A percentile compares a stretch with the other conserved stretches of the same genome.
Conservation (phyloP, 768 basidiomycete species). For the Trametes cubensis region DNA sequence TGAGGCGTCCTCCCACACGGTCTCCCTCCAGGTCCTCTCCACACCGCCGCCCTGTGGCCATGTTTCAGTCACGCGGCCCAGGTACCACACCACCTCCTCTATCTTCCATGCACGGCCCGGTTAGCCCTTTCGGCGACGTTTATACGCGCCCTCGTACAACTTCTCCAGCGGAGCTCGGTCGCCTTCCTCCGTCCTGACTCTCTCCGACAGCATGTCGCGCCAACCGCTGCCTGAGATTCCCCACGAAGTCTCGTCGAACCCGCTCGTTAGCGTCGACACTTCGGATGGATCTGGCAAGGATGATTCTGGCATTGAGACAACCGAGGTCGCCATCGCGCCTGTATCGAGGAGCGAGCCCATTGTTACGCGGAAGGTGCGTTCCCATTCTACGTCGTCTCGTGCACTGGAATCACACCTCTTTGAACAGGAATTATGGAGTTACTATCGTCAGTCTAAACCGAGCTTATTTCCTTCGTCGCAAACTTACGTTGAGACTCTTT, state of each 20-base stretch:
- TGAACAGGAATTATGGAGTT: conserved; percentile 70
- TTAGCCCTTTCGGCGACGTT: neutral
- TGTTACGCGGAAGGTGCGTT: conserved; percentile 54
- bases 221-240: conserved; percentile 15
- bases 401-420: neutral
- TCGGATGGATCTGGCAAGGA: conserved; percentile 15
- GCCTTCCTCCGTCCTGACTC: conserved; percentile 2
- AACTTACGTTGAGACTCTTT: neutral
- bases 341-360: conserved; percentile 55
- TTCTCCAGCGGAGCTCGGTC: neutral
- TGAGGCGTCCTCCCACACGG: conserved; percentile 12
- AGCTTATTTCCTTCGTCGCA: neutral
- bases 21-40: neutral
- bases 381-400: neutral
- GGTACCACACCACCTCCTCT: neutral
- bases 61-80: conserved; percentile 6
- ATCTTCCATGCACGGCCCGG: conserved; percentile 2
- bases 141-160: neutral
- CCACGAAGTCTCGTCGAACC: conserved; percentile 1
- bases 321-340: conserved; percentile 18
- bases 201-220: conserved; percentile 15
- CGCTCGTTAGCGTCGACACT: conserved; percentile 8
- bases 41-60: neutral
- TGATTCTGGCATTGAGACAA: conserved; percentile 1
- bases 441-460: conserved; percentile 57